A percentile compares a stretch with the other conserved stretches of the same genome.
These are phyloP conservation scores for Heterobasidion parviporum DNA, from an alignment of 1,284 basidiomycete species.

Conservation along the genomic window DNA sequence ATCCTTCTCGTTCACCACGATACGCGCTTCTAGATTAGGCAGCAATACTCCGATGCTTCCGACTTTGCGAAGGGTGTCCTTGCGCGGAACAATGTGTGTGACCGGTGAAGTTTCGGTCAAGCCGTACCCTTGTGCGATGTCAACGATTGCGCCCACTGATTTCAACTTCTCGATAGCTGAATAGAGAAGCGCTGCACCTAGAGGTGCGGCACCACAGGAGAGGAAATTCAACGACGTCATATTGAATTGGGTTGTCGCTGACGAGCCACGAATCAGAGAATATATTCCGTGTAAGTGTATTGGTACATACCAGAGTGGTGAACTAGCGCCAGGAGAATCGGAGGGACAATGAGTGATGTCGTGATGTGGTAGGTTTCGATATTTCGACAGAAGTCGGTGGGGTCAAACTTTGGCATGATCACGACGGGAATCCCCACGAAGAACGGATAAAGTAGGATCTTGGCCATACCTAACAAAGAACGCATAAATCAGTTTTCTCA, in stretches of 20 bases:
- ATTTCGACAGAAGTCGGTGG: constrained; percentile 57
- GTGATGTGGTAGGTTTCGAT: constrained; percentile 64
- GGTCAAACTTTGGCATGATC: constrained; percentile 69
- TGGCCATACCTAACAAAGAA: constrained; percentile 30
- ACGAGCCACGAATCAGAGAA: background rate
- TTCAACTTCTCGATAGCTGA: constrained; percentile 33
- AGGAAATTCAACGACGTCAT: constrained; percentile 53
- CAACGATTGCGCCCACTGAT: constrained; percentile 23
- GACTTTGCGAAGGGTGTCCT: constrained; percentile 33
- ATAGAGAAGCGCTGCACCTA: constrained; percentile 55
- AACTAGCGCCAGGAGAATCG: constrained; percentile 69
- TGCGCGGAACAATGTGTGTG: constrained; percentile 36
- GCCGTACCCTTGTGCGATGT: constrained; percentile 56
- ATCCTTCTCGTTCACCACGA: constrained; percentile 52
- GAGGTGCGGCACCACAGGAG: constrained; percentile 78
- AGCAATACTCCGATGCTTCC: constrained; percentile 69
- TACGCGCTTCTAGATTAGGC: constrained; percentile 70
- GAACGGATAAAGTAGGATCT: constrained; percentile 56
- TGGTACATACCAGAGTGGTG: constrained; percentile 34
- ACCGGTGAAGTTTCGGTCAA: constrained; percentile 74
- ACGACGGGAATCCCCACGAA: constrained; percentile 51
- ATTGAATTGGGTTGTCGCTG: constrained; percentile 44
- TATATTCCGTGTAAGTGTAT: constrained; percentile 25
- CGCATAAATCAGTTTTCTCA: background rate
- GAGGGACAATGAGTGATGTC: constrained; percentile 68